A percentile compares a stretch with the other conserved stretches of the same genome.
phyloP scores from a whole-genome alignment of 2,329 filamentous ascomycete genomes.

The Verticillium dahliae region DNA sequence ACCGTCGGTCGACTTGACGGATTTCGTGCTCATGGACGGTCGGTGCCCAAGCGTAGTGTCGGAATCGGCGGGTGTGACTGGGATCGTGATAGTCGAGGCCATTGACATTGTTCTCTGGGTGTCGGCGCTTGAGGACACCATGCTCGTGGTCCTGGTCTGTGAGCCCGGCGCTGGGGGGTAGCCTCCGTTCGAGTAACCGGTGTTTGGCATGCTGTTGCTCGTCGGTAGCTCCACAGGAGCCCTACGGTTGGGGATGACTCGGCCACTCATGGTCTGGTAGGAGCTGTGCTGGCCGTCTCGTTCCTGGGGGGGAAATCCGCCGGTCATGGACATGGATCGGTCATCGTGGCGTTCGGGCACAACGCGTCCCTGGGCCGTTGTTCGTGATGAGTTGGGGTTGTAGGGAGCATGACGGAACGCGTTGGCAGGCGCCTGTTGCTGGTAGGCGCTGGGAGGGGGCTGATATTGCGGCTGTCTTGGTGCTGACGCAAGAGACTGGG shows the following conservation, averaged over 20 bases:
- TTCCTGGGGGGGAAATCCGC: conserved; percentile 57
- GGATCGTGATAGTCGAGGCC: conserved; percentile 75
- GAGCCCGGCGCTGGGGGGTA: conserved; percentile 42
- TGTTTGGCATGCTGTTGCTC: conserved; percentile 12
- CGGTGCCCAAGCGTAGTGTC: conserved; percentile 46
- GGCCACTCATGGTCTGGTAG: conserved; percentile 89
- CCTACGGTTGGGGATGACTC: conserved; percentile 73
- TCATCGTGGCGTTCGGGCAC: conserved; percentile 91
- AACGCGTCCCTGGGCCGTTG: conserved; percentile 83
- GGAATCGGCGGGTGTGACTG: conserved; percentile 57
- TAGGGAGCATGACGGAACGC: conserved; percentile 75
- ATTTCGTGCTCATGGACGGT: conserved; percentile 48
- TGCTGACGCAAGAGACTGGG: conserved; percentile 81
- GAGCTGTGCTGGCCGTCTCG: conserved; percentile 45
- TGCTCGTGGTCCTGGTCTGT: conserved; percentile 54
- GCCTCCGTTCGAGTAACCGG: conserved; percentile 27
- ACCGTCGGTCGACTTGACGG: conserved; percentile 45
- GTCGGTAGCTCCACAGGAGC: conserved; percentile 33
- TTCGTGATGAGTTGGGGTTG: conserved; percentile 60
- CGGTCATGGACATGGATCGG: conserved; percentile 92
- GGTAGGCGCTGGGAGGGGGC: conserved; percentile 53
- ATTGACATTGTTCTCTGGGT: conserved; percentile 77
- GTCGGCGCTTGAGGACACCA: conserved; percentile 46
- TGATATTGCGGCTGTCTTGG: conserved; percentile 69
- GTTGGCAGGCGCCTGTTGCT: conserved; percentile 60